Conservation (phyloP, 1,284 basidiomycete species). For the Pulveroboletus sp. region DNA sequence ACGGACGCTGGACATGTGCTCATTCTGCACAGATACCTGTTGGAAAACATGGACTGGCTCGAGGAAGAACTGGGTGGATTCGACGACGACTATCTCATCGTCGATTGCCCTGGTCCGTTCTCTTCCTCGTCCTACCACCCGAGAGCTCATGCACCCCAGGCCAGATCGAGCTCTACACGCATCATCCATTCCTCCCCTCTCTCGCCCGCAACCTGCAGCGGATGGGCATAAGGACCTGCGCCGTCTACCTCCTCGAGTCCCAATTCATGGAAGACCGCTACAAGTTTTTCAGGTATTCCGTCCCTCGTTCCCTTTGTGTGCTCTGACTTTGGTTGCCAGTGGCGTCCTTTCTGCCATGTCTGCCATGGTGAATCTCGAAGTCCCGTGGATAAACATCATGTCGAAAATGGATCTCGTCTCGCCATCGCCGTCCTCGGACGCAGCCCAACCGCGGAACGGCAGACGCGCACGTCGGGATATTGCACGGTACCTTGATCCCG, state of each 20-base stretch:
- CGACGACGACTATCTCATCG: conserved; percentile 96
- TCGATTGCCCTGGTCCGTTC: conserved; percentile 90
- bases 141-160: conserved; percentile 48
- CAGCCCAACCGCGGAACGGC: conserved; percentile 67
- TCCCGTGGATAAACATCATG: conserved; percentile 97
- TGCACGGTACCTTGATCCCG: conserved; percentile 93
- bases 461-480: conserved; percentile 74
- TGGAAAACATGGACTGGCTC: conserved; percentile 99
- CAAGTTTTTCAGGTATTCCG: conserved; percentile 87
- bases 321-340: conserved; percentile 43
- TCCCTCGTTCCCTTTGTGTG: neutral
- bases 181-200: conserved; percentile 93
- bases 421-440: conserved; percentile 46
- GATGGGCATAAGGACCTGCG: conserved; percentile 78
- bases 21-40: conserved; percentile 70
- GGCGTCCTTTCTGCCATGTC: conserved; percentile 99
- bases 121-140: neutral
- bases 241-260: conserved; percentile 92
- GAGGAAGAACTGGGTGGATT: conserved; percentile 94
- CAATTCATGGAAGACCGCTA: conserved; percentile 99
- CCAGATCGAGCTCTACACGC: conserved; percentile 99
- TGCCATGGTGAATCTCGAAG: conserved; percentile 97
- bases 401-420: conserved; percentile 99
- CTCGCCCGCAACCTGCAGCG: conserved; percentile 75
- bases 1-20: neutral